These are phyloP conservation scores for Venturia carpophila DNA, from an alignment of 2,329 filamentous ascomycete species.

Conservation along the genomic window DNA sequence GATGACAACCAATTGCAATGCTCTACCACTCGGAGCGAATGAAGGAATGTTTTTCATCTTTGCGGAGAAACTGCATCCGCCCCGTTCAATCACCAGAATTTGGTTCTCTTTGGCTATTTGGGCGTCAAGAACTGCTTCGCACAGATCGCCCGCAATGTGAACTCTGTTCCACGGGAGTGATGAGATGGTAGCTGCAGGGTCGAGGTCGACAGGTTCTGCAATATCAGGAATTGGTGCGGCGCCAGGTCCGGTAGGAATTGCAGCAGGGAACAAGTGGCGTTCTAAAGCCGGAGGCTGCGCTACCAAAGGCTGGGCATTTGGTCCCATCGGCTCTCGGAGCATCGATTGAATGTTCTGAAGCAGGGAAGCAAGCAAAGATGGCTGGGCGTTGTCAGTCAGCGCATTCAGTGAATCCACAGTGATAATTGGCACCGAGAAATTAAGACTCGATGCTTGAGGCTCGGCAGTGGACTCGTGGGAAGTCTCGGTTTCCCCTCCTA, in stretches of 20 bases:
- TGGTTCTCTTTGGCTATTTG: conserved; percentile 53
- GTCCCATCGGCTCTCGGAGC: conserved; percentile 23
- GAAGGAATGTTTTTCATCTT: conserved; percentile 82
- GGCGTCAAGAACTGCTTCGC: conserved; percentile 49
- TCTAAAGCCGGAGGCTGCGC: conserved; percentile 19
- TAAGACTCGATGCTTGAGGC: conserved; percentile 3
- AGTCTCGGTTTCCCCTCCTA: conserved; percentile 15
- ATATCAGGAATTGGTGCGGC: conserved; percentile 64
- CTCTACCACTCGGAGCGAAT: conserved; percentile 52
- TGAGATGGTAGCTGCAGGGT: conserved; percentile 30
- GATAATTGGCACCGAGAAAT: conserved; percentile 17
- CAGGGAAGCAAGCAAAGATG: conserved; percentile 28
- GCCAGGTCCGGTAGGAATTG: conserved; percentile 52
- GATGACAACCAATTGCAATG: conserved; percentile 74
- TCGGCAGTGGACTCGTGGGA: background rate
- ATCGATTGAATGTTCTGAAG: conserved; percentile 32
- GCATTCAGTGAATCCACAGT: conserved; percentile 23
- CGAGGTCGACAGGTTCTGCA: conserved; percentile 43
- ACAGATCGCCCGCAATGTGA: conserved; percentile 61
- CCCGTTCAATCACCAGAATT: conserved; percentile 72
- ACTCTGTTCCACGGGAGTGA: conserved; percentile 61
- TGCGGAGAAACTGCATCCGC: conserved; percentile 72
- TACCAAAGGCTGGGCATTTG: background rate
- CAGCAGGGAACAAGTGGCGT: conserved; percentile 39
- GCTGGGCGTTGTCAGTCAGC: conserved; percentile 15